Evolutionary conservation across 208 protist species (phyloP).

Genomic region (Sergeia podlipaevii): DNA sequence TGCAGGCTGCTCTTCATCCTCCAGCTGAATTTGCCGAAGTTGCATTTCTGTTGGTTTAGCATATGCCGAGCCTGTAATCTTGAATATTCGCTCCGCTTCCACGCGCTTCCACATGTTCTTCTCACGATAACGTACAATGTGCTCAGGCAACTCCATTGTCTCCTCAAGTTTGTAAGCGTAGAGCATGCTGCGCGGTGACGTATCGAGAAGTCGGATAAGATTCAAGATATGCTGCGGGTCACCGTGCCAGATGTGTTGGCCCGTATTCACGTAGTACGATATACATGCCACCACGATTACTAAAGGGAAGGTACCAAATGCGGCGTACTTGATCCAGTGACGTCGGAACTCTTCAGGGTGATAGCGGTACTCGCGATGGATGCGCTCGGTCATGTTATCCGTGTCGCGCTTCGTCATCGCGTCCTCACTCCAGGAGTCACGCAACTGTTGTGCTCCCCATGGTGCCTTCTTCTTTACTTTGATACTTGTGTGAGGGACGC

Average conservation of each 20-base stretch:
- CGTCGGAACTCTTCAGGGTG: constrained; percentile 75
- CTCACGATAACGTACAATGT: constrained; percentile 44
- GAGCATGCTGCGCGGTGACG: constrained; percentile 67
- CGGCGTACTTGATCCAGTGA: constrained; percentile 45
- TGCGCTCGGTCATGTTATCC: constrained; percentile 76
- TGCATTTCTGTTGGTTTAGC: constrained; percentile 21
- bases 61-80: constrained; percentile 37
- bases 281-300: constrained; percentile 26
- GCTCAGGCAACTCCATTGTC: constrained; percentile 44
- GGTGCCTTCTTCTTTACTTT: constrained; percentile 59
- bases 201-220: constrained; percentile 54
- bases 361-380: constrained; percentile 84
- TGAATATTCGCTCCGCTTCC: constrained; percentile 28
- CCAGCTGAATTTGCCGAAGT: constrained; percentile 26
- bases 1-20: constrained; percentile 1
- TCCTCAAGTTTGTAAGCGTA: constrained; percentile 56
- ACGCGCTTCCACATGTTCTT: constrained; percentile 24
- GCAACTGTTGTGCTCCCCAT: constrained; percentile 80
- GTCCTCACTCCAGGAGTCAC: constrained; percentile 80
- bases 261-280: constrained; percentile 58
- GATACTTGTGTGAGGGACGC: too few species aligned
- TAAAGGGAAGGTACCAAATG: constrained; percentile 39
- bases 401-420: constrained; percentile 71
- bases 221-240: constrained; percentile 75
- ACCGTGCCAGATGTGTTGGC: constrained; percentile 50